Evolutionary conservation across 192 early-diverging fungal species (phyloP), one percentile per base, ranked within the genome.

Genomic region (Backusella morwellensis): DNA sequence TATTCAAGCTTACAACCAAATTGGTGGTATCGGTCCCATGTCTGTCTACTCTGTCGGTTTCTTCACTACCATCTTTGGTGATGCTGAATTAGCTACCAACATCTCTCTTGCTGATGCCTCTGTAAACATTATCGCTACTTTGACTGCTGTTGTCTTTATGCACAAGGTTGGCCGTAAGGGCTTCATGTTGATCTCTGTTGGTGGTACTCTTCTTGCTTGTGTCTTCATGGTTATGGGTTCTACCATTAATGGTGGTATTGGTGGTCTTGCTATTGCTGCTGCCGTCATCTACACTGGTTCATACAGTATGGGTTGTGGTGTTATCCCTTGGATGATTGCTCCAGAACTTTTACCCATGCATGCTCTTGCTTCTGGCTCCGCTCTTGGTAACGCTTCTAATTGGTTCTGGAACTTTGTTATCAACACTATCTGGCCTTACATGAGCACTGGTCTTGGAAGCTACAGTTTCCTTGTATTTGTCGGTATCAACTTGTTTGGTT

Each of bases 1-100:
- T 3, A 74, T 95, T 12, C 93, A 94, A 82, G 86, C 93, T 36
- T 86, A 89, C 77, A 93, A 97, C 82, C 95, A 97, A 81, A 86
- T 95, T 35, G 89, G 88, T 70, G 95, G 95, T 72, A 95, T 97
- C 84, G 94, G 93, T 82, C 92, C 91, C 12, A 90, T 95, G 68
- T 92, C 93, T 73, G 93, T 92, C 81, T 97, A 94, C 80, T 92
- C 91, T 36, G 91, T 92, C 8, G 88, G 88, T 21, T 94, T 95
- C 77, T 91, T 97, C 83, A 88, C 86, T 63, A 56, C 89, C 76
- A 78, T 83, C 38, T 91, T 91, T 79, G 75, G 74, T 0, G 83
- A 87, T n/a, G 84, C 86, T 17, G 11, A 3, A 6, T 40, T 81
- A 47, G 86, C 91, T 17, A 88, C 87, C 52, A 83, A 88, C 52